phyloP scores from a whole-genome alignment of 1,284 basidiomycete species.

The Naganishia cerealis region DNA sequence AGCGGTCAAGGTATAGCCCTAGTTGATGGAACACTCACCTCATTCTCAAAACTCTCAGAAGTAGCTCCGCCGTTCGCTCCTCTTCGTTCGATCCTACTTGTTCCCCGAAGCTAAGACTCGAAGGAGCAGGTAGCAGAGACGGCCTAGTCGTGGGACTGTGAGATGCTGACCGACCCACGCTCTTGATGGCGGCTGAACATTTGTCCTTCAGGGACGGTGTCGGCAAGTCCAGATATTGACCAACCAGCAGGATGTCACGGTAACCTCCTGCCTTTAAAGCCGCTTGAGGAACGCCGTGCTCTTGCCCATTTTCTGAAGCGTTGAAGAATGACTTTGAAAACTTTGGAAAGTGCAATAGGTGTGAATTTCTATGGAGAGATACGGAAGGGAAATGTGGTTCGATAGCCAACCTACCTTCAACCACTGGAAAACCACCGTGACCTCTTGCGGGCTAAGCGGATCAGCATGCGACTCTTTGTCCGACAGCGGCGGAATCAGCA shows the following conservation, averaged over 20 bases:
- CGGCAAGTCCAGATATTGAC: slow-evolving; percentile 52
- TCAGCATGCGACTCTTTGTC: slow-evolving; percentile 41
- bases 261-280: slow-evolving; percentile 46
- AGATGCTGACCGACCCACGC: slow-evolving; percentile 36
- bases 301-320: slow-evolving; percentile 46
- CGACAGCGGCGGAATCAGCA: slow-evolving; percentile 51
- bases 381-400: background rate
- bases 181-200: slow-evolving; percentile 46
- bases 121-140: background rate
- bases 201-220: slow-evolving; percentile 47
- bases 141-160: background rate
- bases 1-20: background rate
- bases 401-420: slow-evolving; percentile 33
- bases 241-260: slow-evolving; percentile 51
- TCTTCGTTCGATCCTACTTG: slow-evolving; percentile 39
- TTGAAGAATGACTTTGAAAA: slow-evolving; percentile 53
- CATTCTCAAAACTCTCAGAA: slow-evolving; percentile 50
- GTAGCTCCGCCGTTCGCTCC: slow-evolving; percentile 48
- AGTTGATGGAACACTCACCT: slow-evolving; percentile 40
- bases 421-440: slow-evolving; percentile 53
- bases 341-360: slow-evolving; percentile 28
- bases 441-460: slow-evolving; percentile 39
- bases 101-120: slow-evolving; percentile 27
- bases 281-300: slow-evolving; percentile 49
- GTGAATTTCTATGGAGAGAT: background rate